These are phyloP conservation scores for Phytophthora crassamura DNA, from an alignment of 352 stramenopile species.

Conservation along the genomic window DNA sequence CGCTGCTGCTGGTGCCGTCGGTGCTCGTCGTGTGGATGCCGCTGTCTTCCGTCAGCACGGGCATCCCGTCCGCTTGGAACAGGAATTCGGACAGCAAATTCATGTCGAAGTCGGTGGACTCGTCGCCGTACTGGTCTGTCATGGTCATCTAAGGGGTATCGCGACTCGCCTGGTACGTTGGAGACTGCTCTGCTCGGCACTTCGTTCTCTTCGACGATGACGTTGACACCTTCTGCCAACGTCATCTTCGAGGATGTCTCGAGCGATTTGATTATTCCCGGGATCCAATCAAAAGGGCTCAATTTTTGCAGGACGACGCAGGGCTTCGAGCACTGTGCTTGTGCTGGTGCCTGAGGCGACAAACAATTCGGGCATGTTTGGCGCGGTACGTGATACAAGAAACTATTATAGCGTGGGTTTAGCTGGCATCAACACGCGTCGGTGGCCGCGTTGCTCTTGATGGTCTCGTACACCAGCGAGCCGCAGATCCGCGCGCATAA, in stretches of 20 bases:
- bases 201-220: too few species aligned
- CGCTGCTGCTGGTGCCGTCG: conserved; percentile 24
- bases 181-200: too few species aligned
- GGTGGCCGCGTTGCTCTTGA: conserved; percentile 34
- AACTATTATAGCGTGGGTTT: not conserved
- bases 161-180: not conserved
- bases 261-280: too few species aligned
- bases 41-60: conserved; percentile 3
- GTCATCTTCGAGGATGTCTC: too few species aligned
- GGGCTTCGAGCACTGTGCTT: not conserved
- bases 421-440: conserved; percentile 1
- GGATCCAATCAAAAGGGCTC: too few species aligned
- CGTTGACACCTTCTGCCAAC: too few species aligned
- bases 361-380: not conserved
- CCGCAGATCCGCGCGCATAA: conserved; percentile 46
- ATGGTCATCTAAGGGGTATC: not conserved
- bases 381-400: not conserved
- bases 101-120: conserved; percentile 28
- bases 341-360: not conserved
- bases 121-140: conserved; percentile 11
- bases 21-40: conserved; percentile 3
- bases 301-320: too few species aligned
- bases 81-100: conserved; percentile 34
- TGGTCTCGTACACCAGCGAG: conserved; percentile 56
- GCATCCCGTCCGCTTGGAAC: conserved; percentile 27